Evolutionary conservation across 148 eudicot genomes (phyloP).

Genomic region (Silene conica): DNA sequence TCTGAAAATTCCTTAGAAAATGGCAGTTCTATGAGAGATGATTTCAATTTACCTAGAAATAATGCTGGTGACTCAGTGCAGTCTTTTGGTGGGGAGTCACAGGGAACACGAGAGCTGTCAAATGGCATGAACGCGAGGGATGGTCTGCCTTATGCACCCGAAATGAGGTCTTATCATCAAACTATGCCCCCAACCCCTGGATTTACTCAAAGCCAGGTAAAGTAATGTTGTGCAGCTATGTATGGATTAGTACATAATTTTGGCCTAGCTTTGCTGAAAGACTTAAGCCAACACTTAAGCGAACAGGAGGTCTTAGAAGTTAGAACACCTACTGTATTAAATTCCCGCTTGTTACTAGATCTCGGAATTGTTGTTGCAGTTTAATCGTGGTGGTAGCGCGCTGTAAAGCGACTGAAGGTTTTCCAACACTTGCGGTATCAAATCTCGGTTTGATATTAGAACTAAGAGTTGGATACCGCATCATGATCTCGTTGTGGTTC

Average conservation of each 20-base stretch:
- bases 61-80: conserved; percentile 27
- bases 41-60: conserved; percentile 17
- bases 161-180: conserved; percentile 32
- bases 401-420: too few species aligned
- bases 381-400: too few species aligned
- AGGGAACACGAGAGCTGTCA: conserved; percentile 25
- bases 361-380: too few species aligned
- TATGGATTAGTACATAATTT: too few species aligned
- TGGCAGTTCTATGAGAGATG: conserved; percentile 24
- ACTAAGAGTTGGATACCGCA: too few species aligned
- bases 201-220: conserved; percentile 45
- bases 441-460: too few species aligned
- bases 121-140: conserved; percentile 28
- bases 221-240: background rate
- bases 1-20: conserved; percentile 23
- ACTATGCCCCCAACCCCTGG: conserved; percentile 28
- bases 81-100: conserved; percentile 30
- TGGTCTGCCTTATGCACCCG: conserved; percentile 26
- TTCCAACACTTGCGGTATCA: too few species aligned
- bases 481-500: too few species aligned
- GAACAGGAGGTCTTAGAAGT: background rate
- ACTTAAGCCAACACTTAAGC: background rate
- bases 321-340: too few species aligned
- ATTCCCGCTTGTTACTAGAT: too few species aligned
- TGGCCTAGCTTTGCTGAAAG: background rate